phyloP scores from a whole-genome alignment of 2,329 filamentous ascomycete genomes.

The Fusarium acutatum region DNA sequence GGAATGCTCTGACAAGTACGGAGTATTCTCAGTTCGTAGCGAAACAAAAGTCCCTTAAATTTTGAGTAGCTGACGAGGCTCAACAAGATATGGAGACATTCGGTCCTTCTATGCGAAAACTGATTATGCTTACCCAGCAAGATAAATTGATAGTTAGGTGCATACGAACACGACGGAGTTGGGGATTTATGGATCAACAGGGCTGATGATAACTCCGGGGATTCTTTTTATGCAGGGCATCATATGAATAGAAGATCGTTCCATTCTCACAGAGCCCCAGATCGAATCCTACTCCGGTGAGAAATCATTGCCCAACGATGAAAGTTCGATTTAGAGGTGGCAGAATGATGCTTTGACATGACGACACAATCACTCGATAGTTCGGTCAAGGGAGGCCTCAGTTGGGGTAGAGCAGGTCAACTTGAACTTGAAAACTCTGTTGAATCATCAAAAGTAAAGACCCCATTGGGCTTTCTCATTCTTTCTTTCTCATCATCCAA shows the following conservation, averaged over 20 bases:
- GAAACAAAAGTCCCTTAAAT: background rate
- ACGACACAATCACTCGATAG: slow-evolving; percentile 21
- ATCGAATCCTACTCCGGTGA: background rate
- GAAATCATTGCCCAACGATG: slow-evolving; percentile 17
- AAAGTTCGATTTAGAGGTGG: background rate
- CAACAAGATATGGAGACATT: background rate
- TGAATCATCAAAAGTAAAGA: background rate
- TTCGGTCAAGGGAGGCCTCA: slow-evolving; percentile 3
- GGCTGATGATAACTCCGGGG: background rate
- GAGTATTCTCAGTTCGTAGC: background rate
- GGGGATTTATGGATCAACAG: background rate
- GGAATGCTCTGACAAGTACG: background rate
- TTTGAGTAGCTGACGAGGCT: background rate
- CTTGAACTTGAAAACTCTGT: background rate
- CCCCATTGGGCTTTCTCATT: background rate
- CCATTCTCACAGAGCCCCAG: background rate
- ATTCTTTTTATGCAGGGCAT: background rate
- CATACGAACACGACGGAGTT: background rate
- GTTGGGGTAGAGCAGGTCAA: background rate
- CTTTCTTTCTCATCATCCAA: background rate
- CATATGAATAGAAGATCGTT: background rate
- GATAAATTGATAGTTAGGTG: background rate
- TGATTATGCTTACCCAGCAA: background rate
- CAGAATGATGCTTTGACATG: slow-evolving; percentile 30
- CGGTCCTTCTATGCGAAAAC: background rate